phyloP scores from a whole-genome alignment of 805 yeast species.

The Candida tibetensis region DNA sequence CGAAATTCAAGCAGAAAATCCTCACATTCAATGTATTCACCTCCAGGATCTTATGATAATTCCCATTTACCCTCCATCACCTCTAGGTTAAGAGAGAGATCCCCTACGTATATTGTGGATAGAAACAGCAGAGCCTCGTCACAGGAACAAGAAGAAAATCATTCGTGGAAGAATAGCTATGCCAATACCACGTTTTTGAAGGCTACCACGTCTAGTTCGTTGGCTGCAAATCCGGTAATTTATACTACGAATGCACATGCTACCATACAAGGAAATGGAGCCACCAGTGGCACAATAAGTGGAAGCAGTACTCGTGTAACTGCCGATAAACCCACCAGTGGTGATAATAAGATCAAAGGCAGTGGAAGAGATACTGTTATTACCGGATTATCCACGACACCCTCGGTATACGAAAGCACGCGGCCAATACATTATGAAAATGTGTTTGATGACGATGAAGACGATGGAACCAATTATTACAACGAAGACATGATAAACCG shows the following conservation, averaged over 20 bases:
- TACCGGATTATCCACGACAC: slow-evolving; percentile 35
- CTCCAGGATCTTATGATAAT: slow-evolving; percentile 26
- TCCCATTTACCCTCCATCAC: slow-evolving; percentile 31
- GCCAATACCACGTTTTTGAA: slow-evolving; percentile 17
- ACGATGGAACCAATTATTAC: slow-evolving; percentile 16
- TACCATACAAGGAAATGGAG: slow-evolving; percentile 8
- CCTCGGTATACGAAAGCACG: slow-evolving; percentile 25
- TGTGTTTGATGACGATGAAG: slow-evolving; percentile 51
- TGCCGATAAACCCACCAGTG: not conserved
- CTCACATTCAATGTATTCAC: slow-evolving; percentile 29
- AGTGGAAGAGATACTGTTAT: slow-evolving; percentile 11
- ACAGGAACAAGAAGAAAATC: slow-evolving; percentile 4
- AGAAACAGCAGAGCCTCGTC: slow-evolving; percentile 5
- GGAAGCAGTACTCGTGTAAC: not conserved
- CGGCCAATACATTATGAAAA: slow-evolving; percentile 31
- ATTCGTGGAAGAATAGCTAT: slow-evolving; percentile 6
- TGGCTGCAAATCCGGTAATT: slow-evolving; percentile 21
- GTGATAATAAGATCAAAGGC: slow-evolving; percentile 2
- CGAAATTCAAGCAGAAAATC: slow-evolving; percentile 27
- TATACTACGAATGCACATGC: slow-evolving; percentile 26
- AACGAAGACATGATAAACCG: slow-evolving; percentile 2
- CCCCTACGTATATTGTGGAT: slow-evolving; percentile 2
- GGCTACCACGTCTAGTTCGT: slow-evolving; percentile 13
- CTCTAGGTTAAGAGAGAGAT: slow-evolving; percentile 27
- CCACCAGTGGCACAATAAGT: not conserved